Percentiles rank a stretch among this genome's conserved stretches.
Conservation (phyloP, 106 monocot genomes). For the Amphibolis antarctica region DNA sequence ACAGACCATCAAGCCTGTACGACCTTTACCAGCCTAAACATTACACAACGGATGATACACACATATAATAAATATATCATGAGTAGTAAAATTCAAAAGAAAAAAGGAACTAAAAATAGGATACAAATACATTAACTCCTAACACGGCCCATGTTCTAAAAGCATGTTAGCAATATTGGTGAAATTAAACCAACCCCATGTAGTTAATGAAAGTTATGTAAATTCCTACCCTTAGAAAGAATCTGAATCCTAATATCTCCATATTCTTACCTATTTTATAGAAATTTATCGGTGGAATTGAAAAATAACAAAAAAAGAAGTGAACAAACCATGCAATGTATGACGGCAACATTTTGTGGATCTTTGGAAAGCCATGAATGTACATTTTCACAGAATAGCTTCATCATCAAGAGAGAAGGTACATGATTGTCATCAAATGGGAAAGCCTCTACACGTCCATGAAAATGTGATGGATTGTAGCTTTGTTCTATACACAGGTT, state of each 20-base stretch:
- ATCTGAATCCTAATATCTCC: too few relatives aligned
- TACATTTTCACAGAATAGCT: slow-evolving; percentile 42
- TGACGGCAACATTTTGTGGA: slow-evolving; percentile 39
- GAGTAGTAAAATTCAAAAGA: not conserved
- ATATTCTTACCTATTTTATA: too few relatives aligned
- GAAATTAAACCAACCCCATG: too few relatives aligned
- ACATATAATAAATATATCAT: not conserved
- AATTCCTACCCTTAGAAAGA: too few relatives aligned
- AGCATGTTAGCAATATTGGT: too few relatives aligned
- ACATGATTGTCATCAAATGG: slow-evolving; percentile 62
- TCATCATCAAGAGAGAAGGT: slow-evolving; percentile 36
- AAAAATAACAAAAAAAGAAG: not conserved
- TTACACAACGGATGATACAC: not conserved
- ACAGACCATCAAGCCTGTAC: slow-evolving; percentile 51
- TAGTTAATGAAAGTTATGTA: too few relatives aligned
- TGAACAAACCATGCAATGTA: slow-evolving; percentile 49
- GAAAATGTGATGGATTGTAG: slow-evolving; percentile 46
- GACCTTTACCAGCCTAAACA: slow-evolving; percentile 44
- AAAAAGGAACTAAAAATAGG: not conserved
- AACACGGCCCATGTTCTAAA: not conserved
- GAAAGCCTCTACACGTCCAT: slow-evolving; percentile 40
- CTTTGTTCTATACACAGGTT: slow-evolving; percentile 40
- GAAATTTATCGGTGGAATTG: not conserved
- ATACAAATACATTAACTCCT: too few relatives aligned
- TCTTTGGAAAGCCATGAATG: slow-evolving; percentile 37